Percentiles rank a stretch among this genome's conserved stretches.
phyloP scores from a whole-genome alignment of 257 asterid species.

The Forsythia suspensa region DNA sequence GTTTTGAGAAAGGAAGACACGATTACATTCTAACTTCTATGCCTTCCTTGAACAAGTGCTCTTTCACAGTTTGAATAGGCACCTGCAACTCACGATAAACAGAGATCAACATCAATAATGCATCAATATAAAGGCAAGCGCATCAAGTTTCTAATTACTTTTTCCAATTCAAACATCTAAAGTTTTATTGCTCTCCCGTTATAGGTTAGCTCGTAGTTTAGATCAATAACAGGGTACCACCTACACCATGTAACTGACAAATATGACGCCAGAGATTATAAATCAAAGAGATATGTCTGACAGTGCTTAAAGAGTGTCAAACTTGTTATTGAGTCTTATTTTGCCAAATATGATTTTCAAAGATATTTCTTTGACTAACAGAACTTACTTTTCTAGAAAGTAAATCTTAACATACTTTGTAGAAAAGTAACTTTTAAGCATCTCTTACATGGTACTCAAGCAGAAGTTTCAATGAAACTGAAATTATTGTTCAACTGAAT shows the following conservation, averaged over 20 bases:
- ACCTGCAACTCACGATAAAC: slow-evolving; percentile 39
- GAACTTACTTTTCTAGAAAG: too few relatives aligned
- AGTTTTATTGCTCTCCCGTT: neutral
- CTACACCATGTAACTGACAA: neutral
- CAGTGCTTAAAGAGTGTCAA: neutral
- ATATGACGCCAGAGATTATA: too few relatives aligned
- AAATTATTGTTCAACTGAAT: neutral
- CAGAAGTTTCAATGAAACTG: neutral
- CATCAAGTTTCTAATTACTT: neutral
- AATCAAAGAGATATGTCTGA: neutral
- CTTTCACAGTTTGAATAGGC: slow-evolving; percentile 63
- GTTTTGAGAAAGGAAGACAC: neutral
- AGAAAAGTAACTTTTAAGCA: neutral
- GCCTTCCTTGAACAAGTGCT: slow-evolving; percentile 51
- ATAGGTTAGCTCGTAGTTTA: too few relatives aligned
- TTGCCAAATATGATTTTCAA: neutral
- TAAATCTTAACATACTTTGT: neutral
- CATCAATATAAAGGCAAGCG: neutral
- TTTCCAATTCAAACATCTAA: neutral
- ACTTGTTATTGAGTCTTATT: neutral
- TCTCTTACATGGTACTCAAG: neutral
- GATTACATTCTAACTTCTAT: slow-evolving; percentile 55
- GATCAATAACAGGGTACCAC: too few relatives aligned
- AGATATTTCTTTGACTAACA: too few relatives aligned
- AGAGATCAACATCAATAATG: neutral